These are phyloP conservation scores for Phytopythium helicoides DNA, from an alignment of 352 stramenopile species.

Conservation along the genomic window DNA sequence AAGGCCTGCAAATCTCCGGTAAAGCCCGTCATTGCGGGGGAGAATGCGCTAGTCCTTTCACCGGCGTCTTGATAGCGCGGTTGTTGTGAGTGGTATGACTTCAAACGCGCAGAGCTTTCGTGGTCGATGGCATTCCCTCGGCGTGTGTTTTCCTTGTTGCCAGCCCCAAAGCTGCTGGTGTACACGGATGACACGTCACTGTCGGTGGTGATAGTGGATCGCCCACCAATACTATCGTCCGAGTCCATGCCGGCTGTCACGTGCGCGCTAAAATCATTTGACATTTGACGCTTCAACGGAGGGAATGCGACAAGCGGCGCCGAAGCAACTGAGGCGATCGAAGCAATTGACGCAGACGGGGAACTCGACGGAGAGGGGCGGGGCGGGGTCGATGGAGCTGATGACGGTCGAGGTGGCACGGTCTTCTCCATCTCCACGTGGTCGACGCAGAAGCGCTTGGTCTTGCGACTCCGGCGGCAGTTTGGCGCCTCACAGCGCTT, in stretches of 20 bases:
- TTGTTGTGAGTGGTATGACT: constrained; percentile 7
- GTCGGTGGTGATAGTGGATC: constrained; percentile 30
- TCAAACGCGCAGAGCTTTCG: background rate
- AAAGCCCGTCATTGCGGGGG: background rate
- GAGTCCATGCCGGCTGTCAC: constrained; percentile 26
- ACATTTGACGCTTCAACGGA: constrained; percentile 7
- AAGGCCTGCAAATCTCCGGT: background rate
- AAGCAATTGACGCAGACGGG: background rate
- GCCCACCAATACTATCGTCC: constrained; percentile 44
- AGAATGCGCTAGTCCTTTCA: constrained; percentile 13
- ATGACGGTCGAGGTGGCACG: constrained; percentile 17
- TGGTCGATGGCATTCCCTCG: constrained; percentile 7
- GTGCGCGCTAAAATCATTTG: background rate
- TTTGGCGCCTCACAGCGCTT: constrained; percentile 67
- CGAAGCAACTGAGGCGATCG: background rate
- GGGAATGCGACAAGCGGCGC: constrained; percentile 1
- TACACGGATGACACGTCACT: constrained; percentile 22
- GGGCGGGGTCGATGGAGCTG: background rate
- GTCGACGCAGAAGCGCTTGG: constrained; percentile 73
- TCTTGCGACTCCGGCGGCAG: constrained; percentile 72
- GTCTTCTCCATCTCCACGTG: constrained; percentile 68
- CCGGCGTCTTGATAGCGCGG: constrained; percentile 21
- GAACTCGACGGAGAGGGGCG: background rate
- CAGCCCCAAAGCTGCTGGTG: background rate
- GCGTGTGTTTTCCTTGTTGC: constrained; percentile 26